Evolutionary conservation across 306 rosid genomes (phyloP).

Genomic region (Sicyos baderoa): DNA sequence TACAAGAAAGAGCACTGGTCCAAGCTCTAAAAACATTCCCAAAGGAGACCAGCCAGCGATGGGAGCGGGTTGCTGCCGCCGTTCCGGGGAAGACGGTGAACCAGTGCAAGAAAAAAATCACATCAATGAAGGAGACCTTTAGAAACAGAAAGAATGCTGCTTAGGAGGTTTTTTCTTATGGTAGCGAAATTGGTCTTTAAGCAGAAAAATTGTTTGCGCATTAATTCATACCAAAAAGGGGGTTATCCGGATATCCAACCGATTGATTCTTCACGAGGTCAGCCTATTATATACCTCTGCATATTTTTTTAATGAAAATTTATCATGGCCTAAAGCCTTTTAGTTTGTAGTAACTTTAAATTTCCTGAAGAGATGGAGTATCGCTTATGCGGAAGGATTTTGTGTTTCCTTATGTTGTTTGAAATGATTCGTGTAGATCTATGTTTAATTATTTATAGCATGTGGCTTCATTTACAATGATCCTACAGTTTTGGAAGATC

Average conservation of each 20-base stretch:
- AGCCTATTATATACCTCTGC: neutral
- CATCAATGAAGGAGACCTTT: constrained; percentile 73
- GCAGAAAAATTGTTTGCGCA: neutral
- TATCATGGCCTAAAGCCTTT: neutral
- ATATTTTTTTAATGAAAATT: neutral
- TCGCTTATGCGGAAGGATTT: constrained; percentile 8
- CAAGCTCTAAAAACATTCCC: constrained; percentile 95
- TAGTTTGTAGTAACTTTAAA: constrained; percentile 16
- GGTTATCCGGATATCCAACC: constrained; percentile 2
- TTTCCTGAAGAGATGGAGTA: constrained; percentile 1
- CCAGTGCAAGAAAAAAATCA: constrained; percentile 89
- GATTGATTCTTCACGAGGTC: constrained; percentile 18
- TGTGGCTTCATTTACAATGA: neutral
- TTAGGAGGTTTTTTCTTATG: constrained; percentile 19
- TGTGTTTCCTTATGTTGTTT: constrained; percentile 10
- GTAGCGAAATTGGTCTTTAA: neutral
- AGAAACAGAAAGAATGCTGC: constrained; percentile 69
- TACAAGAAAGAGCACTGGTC: constrained; percentile 85
- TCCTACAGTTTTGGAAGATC: neutral
- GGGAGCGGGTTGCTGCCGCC: constrained; percentile 92
- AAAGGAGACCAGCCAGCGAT: constrained; percentile 72
- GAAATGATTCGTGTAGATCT: constrained; percentile 9
- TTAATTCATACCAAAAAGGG: constrained; percentile 2
- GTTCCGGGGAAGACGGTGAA: constrained; percentile 85
- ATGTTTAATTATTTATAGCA: constrained; percentile 8